Evolutionary conservation across 352 stramenopile genomes (phyloP), one percentile per base, ranked within the genome.

Genomic region (Phytopythium sindhum): DNA sequence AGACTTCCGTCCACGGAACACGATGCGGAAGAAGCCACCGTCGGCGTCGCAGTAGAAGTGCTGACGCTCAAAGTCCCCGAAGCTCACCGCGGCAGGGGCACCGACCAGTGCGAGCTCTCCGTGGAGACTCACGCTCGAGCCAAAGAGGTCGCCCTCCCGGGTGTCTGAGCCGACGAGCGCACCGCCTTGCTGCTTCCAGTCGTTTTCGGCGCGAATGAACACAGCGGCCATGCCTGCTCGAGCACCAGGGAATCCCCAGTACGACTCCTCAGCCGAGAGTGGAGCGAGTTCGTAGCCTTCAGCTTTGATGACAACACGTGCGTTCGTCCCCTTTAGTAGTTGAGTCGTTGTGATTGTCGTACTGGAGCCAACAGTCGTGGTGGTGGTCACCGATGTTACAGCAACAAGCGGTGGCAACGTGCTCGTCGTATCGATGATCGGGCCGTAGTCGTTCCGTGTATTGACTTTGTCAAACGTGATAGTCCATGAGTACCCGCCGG

Each of bases 401-500:
- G 86, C 63, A 1, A 82, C 68, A 23, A 95, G 60, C 4, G 79
- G 73, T n/a, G 86, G 84, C 42, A 93, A 39, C 31, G 86, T 92
- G 2, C 83, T 85, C 0, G 84, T 86, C 1, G 72, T 84, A 52
- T 92, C 84, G 11, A 86, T 39, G 15, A 93, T 74, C 0, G 84
- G 75, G 0, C 85, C 87, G 41, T 90, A 94, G 17, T 85, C 69
- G 44, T 89, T 91, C 55, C 74, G 86, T 15, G 81, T 84, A 68
- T 93, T 94, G 10, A 95, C 78, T 56, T 90, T 67, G 4, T 90
- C 41, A 59, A 95, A 95, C 15, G 87, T 95, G 41, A 95, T 65
- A 0, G 81, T 91, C 87, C 87, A 95, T n/a, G 87, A 84, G 64
- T 94, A 95, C 15, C 85, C 85, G 19, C 85, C 87, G 51, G 75